Conservation (phyloP, 257 asterid genomes). For the Asclepias syriaca region DNA sequence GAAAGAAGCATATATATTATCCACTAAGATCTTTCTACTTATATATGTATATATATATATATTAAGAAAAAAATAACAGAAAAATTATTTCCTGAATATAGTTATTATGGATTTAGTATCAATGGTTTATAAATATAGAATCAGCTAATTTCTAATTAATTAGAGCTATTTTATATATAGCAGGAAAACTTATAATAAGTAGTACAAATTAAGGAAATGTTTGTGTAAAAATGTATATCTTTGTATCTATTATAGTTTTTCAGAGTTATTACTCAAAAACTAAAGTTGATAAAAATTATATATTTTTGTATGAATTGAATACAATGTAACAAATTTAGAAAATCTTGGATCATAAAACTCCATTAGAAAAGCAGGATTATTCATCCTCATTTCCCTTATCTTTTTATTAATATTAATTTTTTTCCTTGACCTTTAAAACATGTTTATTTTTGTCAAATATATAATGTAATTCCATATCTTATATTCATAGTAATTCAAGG, state of each 20-base stretch:
- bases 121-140: too few species aligned
- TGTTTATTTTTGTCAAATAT: background rate
- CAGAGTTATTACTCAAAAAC: too few species aligned
- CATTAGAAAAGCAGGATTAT: background rate
- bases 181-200: too few species aligned
- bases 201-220: too few species aligned
- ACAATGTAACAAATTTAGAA: background rate
- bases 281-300: background rate
- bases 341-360: background rate
- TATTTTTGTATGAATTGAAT: background rate
- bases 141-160: too few species aligned
- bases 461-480: background rate
- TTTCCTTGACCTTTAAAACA: background rate
- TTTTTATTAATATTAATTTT: too few species aligned
- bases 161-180: too few species aligned
- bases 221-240: background rate
- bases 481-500: background rate
- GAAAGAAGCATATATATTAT: background rate
- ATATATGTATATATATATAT: background rate
- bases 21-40: background rate
- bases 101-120: too few species aligned
- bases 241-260: too few species aligned
- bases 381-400: too few species aligned
- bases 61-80: too few species aligned
- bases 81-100: background rate